phyloP scores from a whole-genome alignment of 169 alveolate genomes.

The Plasmodium vivax region DNA sequence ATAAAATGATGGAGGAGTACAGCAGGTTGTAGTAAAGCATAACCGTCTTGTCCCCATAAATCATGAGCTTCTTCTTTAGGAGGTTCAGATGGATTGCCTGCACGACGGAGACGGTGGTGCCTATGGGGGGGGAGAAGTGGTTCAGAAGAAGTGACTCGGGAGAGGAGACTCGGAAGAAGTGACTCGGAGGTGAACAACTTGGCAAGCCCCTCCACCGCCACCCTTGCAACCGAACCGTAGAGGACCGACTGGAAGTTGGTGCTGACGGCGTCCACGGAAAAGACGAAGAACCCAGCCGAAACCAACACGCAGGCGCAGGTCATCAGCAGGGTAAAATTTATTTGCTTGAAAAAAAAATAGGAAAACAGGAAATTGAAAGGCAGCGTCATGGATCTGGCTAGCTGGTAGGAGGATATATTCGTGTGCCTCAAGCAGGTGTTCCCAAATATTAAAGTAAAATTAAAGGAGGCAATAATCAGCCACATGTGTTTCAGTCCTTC shows the following conservation, averaged over 20 bases:
- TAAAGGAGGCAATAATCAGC: conserved; percentile 30
- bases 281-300: conserved; percentile 52
- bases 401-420: conserved; percentile 38
- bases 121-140: background rate
- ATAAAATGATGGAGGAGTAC: conserved; percentile 29
- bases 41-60: conserved; percentile 24
- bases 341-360: conserved; percentile 64
- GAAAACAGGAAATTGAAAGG: conserved; percentile 63
- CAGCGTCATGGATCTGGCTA: conserved; percentile 70
- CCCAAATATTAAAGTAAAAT: conserved; percentile 63
- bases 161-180: background rate
- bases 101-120: conserved; percentile 37
- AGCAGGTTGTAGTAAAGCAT: conserved; percentile 25
- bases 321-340: conserved; percentile 37
- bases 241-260: conserved; percentile 24
- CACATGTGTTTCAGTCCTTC: conserved; percentile 53
- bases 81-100: conserved; percentile 55
- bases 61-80: conserved; percentile 21
- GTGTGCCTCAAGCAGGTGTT: conserved; percentile 57
- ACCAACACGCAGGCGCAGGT: conserved; percentile 30
- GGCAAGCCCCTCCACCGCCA: background rate
- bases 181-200: background rate
- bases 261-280: conserved; percentile 33
- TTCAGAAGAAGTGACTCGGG: background rate
- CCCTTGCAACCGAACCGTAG: conserved; percentile 8